Evolutionary conservation across 2,329 filamentous ascomycete species (phyloP), one percentile per base, ranked within the genome.

Genomic region (Aureobasidium lini): DNA sequence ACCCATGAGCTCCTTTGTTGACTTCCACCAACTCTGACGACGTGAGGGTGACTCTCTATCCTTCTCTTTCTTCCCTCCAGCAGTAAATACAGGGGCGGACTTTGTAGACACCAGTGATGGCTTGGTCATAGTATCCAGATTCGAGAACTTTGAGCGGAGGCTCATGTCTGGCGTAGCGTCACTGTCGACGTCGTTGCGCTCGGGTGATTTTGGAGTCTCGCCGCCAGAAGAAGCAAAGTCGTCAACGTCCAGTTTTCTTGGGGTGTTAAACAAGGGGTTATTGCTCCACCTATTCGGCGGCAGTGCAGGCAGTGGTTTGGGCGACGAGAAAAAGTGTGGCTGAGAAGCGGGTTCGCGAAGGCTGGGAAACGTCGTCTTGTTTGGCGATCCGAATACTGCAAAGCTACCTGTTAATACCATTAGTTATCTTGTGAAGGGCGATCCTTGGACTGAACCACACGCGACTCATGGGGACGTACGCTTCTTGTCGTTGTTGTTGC

Each of bases 291-390:
- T 70, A 39, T 65, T 66, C 16, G 68, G 61, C 11, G 73, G 73
- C 6, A 69, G 63, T 10, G 70, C 67, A 23, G 76, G 75, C 9
- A 76, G 68, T 15, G 74, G 71, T 65, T 75, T 77, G 62, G 57
- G 48, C 64, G 61, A 58, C 48, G 42, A 62, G 70, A 82, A 83
- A 61, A 77, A 75, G 70, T 75, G 79, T 18, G 76, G 72, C 63
- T 81, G 76, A 37, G 74, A 76, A 63, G 78, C 74, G 32, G 79
- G 78, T 57, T 79, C 74, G 64, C 77, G 77, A 56, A 81, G 72
- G 29, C 73, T 67, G n/a, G 76, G 75, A 46, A 74, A 72, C 43
- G 69, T 66, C 52, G 71, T 66, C 67, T 84, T 85, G 54, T 74
- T 71, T 5, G 82, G 73, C 32, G 76, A 76, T 59, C 76, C 72